These are phyloP conservation scores for Cryptococcus maquisensis DNA, from an alignment of 1,284 basidiomycete species.

Conservation along the genomic window DNA sequence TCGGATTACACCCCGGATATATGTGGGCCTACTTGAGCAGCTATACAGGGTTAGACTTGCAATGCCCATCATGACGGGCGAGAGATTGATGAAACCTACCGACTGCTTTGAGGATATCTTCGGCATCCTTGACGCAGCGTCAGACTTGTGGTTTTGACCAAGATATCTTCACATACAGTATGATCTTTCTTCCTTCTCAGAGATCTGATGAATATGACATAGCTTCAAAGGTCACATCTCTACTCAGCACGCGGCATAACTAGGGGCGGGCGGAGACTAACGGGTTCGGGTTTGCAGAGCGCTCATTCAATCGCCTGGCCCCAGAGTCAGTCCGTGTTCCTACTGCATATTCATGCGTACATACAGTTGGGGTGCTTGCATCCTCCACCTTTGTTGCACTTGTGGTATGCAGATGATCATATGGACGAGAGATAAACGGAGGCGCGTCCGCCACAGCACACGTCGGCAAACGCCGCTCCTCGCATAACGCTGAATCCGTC, in stretches of 20 bases:
- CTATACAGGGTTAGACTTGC: slow-evolving; percentile 1
- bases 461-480: slow-evolving; percentile 16
- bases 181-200: slow-evolving; percentile 30
- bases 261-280: slow-evolving; percentile 6
- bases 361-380: slow-evolving; percentile 32
- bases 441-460: slow-evolving; percentile 7
- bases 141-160: neutral
- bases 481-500: neutral
- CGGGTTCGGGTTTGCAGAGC: slow-evolving; percentile 44
- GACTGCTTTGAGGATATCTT: slow-evolving; percentile 44
- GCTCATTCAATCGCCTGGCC: slow-evolving; percentile 39
- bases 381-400: neutral
- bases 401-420: neutral
- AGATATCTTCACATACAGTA: slow-evolving; percentile 20
- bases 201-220: slow-evolving; percentile 43
- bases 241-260: neutral
- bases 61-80: too few relatives aligned
- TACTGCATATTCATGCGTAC: neutral
- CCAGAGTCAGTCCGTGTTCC: neutral
- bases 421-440: neutral
- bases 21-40: slow-evolving; percentile 20
- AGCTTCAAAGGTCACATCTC: slow-evolving; percentile 17
- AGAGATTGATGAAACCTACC: slow-evolving; percentile 19
- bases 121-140: slow-evolving; percentile 29
- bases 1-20: neutral